phyloP scores from a whole-genome alignment of 108 stramenopile species.

The Conticribra weissflogii region DNA sequence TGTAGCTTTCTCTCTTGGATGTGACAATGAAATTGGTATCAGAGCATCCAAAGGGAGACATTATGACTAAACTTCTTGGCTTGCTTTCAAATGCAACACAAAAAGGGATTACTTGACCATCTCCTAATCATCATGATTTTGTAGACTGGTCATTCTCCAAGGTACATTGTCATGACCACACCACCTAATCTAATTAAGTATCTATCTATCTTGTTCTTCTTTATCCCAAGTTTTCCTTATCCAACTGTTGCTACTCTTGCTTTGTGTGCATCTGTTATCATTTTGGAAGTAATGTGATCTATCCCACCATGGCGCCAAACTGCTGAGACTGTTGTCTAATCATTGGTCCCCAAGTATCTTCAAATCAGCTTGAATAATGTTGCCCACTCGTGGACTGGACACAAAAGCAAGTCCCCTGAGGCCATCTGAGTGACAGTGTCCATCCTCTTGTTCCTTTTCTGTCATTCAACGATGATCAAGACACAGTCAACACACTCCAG shows the following conservation, averaged over 20 bases:
- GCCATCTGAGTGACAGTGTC: neutral
- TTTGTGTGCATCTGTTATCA: too few species aligned
- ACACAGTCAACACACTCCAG: neutral
- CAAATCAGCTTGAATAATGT: neutral
- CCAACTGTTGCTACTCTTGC: neutral
- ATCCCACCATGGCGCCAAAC: neutral
- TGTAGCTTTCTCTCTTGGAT: too few species aligned
- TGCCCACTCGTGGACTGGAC: neutral
- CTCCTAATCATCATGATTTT: neutral
- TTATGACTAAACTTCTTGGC: neutral
- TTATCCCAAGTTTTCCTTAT: neutral
- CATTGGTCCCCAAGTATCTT: neutral
- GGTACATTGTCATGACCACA: neutral
- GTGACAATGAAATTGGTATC: neutral
- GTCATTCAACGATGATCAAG: neutral
- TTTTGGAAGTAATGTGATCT: neutral
- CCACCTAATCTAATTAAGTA: neutral
- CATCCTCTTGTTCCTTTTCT: neutral
- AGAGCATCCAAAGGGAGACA: neutral
- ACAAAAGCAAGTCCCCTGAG: neutral
- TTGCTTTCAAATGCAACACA: neutral
- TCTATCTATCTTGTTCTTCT: neutral
- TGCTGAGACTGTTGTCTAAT: too few species aligned
- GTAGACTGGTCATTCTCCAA: neutral
- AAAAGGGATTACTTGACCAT: neutral